Base-by-base conservation (phyloP, 83 land plant genomes). In the Picea mariana region DNA sequence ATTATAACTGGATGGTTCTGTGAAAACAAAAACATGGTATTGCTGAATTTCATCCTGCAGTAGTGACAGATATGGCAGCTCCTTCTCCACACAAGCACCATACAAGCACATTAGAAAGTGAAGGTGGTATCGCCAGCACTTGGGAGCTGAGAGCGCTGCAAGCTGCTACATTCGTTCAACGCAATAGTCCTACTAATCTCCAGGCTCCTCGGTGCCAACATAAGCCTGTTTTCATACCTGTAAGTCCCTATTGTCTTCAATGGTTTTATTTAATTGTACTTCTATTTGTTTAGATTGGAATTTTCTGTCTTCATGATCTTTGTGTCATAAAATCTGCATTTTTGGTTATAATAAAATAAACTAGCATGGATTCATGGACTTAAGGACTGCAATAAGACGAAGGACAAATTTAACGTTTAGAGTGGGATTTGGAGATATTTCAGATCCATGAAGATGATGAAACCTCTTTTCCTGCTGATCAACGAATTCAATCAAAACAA, bases 221-320 rank as follows among this genome's bases (percentile, higher is more conserved):
- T 52, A 73, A 73, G 24, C 24, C 55, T 20, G 23, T 21, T 20
- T 40, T 9, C 3, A 40, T 24, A 21, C 47, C 55, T n/a, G 77
- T 73, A 73, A 73, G 77, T 73, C 69, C 18, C 17, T 69, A n/a
- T n/a, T 73, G 9, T 73, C 55, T 73, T 73, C 77, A 73, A 73
- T 42, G 52, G 8, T 73, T 72, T 18, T 31, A 68, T 68, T 68
- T 6, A 34, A 31, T 27, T 31, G 17, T 71, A 71, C 34, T 34
- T 72, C 6, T 42, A 11, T 42, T 4, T 72, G 52, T 52, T 52
- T 52, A 52, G 13, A 52, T 11, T 52, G 55, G 12, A 52, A 9
- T 52, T 52, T 9, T 52, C 55, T 52, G 13, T 52, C 12, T 52
- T 52, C 55, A 52, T 52, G 2, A 9, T 52, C 12, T 9, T 52